Base-by-base conservation (phyloP, 371 early-diverging fungal species). In the Mucor racemosus region DNA sequence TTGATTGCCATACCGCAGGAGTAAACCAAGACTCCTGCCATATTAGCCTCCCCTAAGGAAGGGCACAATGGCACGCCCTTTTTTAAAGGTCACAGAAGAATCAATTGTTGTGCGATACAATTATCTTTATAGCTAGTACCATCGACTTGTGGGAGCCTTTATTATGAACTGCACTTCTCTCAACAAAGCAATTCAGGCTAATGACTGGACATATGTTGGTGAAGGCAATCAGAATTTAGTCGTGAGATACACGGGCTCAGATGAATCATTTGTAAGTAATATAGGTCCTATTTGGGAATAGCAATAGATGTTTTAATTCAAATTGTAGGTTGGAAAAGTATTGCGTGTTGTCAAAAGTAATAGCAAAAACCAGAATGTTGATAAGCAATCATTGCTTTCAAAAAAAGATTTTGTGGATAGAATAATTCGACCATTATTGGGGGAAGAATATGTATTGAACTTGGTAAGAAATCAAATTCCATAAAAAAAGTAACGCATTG, bases 1-100 rank as follows among this genome's bases (percentile, higher is more conserved):
- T 82, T 82, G 83, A 82, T 82, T 69, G 74, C 80, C 83, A 80
- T 80, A 80, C 83, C 83, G 78, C 83, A 78, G 72, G 76, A 78
- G 72, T 68, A 62, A 69, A 55, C 57, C 39, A 68, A 64, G 55
- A 73, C 80, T 78, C 78, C 66, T 72, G 80, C 69, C 78, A 78
- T 75, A 77, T 76, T n/a, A 31, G 11, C 19, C 55, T 44, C 31
- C 36, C 33, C 60, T 58, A 38, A 53, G 46, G 34, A 42, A 59
- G 62, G 65, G 65, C 62, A 53, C 35, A 58, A 38, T 77, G 77
- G 77, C 76, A 71, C 79, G 82, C 82, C 82, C 82, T 82, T 82
- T 82, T 81, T 82, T 73, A 50, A 56, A 46, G 46, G 48, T 33
- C 34, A 40, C 31, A 36, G n/a, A n/a, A 8, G 14, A 60, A 19